Percentiles rank a stretch among this genome's conserved stretches.
Evolutionary conservation across 805 yeast species (phyloP).

Genomic region (Kazachstania psychrophila): DNA sequence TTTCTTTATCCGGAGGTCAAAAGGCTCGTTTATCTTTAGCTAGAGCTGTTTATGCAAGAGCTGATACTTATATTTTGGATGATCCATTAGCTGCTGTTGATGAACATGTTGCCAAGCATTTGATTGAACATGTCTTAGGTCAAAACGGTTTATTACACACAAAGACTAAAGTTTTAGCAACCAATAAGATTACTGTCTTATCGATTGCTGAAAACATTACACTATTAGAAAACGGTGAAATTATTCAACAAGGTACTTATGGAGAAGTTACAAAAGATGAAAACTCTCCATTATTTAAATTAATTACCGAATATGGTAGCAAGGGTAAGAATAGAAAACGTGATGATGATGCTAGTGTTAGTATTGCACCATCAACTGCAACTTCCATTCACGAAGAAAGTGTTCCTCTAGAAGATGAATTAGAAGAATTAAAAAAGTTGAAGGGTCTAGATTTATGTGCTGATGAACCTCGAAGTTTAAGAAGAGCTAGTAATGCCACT

Average conservation of each 20-base stretch:
- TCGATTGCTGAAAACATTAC: slow-evolving; percentile 63
- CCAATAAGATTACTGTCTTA: slow-evolving; percentile 77
- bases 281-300: slow-evolving; percentile 41
- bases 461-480: slow-evolving; percentile 35
- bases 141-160: slow-evolving; percentile 64
- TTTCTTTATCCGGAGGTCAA: slow-evolving; percentile 94
- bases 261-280: slow-evolving; percentile 37
- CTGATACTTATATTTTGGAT: slow-evolving; percentile 83
- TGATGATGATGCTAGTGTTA: background rate
- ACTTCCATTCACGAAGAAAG: slow-evolving; percentile 18
- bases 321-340: slow-evolving; percentile 22
- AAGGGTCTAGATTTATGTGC: slow-evolving; percentile 20
- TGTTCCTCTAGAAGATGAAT: slow-evolving; percentile 22
- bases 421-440: slow-evolving; percentile 26
- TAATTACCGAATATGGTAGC: slow-evolving; percentile 57
- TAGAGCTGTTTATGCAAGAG: slow-evolving; percentile 89
- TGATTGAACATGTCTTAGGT: slow-evolving; percentile 76
- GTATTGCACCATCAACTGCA: slow-evolving; percentile 5
- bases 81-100: slow-evolving; percentile 96
- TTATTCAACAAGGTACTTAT: slow-evolving; percentile 58
- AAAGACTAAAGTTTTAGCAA: slow-evolving; percentile 72
- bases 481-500: slow-evolving; percentile 52
- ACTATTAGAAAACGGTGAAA: slow-evolving; percentile 59
- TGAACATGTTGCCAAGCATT: slow-evolving; percentile 87
- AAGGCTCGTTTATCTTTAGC: slow-evolving; percentile 93